phyloP scores from a whole-genome alignment of 2,329 filamentous ascomycete species.

The Pseudomassariella vexata region DNA sequence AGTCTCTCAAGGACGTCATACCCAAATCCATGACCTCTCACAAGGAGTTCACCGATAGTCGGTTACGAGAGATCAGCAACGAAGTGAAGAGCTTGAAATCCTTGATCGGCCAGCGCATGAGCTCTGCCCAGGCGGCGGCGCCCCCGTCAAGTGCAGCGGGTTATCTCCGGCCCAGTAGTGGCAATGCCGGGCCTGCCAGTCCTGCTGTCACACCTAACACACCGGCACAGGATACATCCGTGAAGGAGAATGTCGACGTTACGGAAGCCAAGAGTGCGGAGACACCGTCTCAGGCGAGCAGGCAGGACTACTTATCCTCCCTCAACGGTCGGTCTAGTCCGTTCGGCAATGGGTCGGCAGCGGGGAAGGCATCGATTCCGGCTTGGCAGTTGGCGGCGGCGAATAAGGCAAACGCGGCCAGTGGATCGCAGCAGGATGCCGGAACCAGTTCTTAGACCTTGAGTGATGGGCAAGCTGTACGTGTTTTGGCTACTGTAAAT shows the following conservation, averaged over 20 bases:
- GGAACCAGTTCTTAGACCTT: conserved; percentile 15
- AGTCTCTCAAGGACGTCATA: conserved; percentile 74
- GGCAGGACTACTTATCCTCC: conserved; percentile 26
- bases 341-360: conserved; percentile 42
- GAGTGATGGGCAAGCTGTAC: no score
- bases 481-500: no score
- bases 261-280: conserved; percentile 27
- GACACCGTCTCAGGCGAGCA: conserved; percentile 12
- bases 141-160: conserved; percentile 10
- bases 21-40: conserved; percentile 85
- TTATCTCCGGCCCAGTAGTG: conserved; percentile 11
- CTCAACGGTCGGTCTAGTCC: conserved; percentile 36
- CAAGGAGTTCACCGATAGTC: conserved; percentile 73
- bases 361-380: conserved; percentile 63
- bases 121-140: conserved; percentile 21
- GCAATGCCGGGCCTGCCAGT: conserved; percentile 11
- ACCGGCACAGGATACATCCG: conserved; percentile 13
- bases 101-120: conserved; percentile 64
- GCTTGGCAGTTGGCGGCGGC: conserved; percentile 74
- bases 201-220: conserved; percentile 9
- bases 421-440: conserved; percentile 15
- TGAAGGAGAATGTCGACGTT: conserved; percentile 22
- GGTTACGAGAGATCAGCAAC: conserved; percentile 76
- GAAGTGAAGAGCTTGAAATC: conserved; percentile 93
- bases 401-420: conserved; percentile 34